A percentile compares a stretch with the other conserved stretches of the same genome.
These are phyloP conservation scores for Blastomyces parvus DNA, from an alignment of 2,329 filamentous ascomycete species.

Conservation along the genomic window DNA sequence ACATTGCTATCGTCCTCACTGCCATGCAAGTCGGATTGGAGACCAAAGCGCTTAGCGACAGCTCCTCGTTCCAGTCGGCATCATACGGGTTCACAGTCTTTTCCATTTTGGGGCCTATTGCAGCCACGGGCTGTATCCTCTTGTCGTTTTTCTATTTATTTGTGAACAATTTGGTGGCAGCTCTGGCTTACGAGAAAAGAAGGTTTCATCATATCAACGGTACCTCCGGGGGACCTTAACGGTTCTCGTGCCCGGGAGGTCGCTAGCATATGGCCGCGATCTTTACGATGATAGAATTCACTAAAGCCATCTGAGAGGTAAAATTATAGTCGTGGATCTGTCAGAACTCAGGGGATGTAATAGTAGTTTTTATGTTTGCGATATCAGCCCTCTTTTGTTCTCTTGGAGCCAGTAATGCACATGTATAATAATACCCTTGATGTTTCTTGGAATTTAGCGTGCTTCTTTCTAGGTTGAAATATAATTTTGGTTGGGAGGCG, in stretches of 20 bases:
- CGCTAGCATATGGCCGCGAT: not conserved
- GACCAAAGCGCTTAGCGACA: not conserved
- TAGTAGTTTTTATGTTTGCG: too few species aligned
- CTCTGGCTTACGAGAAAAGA: not conserved
- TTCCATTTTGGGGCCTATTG: not conserved
- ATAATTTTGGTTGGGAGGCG: not conserved
- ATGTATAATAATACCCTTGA: not conserved
- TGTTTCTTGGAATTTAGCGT: not conserved
- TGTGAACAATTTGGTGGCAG: slow-evolving; percentile 2
- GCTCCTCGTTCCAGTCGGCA: not conserved
- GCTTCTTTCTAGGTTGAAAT: not conserved
- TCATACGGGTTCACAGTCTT: not conserved
- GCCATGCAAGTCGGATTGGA: slow-evolving; percentile 1
- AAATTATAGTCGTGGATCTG: not conserved
- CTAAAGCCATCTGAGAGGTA: not conserved
- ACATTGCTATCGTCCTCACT: not conserved
- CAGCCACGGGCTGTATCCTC: not conserved
- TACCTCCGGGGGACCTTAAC: not conserved
- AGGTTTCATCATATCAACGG: not conserved
- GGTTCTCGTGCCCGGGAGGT: not conserved
- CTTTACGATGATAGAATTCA: not conserved
- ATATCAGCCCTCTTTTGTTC: too few species aligned
- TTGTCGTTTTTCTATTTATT: slow-evolving; percentile 1
- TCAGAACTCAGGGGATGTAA: not conserved
- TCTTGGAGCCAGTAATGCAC: too few species aligned